Base-by-base conservation (phyloP, 495 filamentous ascomycete genomes). In the Xeromyces bisporus region DNA sequence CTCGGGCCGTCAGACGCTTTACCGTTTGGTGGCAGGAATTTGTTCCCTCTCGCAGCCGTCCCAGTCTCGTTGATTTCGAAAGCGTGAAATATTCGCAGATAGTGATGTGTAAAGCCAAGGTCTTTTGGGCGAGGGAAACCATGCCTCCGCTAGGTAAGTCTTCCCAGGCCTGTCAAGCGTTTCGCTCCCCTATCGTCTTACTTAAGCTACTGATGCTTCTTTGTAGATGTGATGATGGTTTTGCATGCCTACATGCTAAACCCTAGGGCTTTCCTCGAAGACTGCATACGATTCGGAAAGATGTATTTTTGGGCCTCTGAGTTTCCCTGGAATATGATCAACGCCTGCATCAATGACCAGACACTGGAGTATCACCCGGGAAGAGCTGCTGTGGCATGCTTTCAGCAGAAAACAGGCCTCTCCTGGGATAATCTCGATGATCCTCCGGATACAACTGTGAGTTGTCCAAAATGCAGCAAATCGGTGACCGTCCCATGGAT, bases 191-290 rank as follows among this genome's bases (percentile, higher is more conserved):
- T n/a, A n/a, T n/a, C n/a, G n/a, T n/a, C n/a, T n/a, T n/a, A n/a
- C n/a, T n/a, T n/a, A n/a, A n/a, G n/a, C n/a, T n/a, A n/a, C n/a
- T n/a, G n/a, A n/a, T n/a, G n/a, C n/a, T n/a, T n/a, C n/a, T 15
- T 2, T n/a, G n/a, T 42, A 74, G 83, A 93, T 47, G 72, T 93
- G 2, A 52, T 93, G 26, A 83, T 93, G 80, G 80, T 91, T 0
- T 89, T 79, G 81, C 84, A 93, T 51, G 60, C 78, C 1, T 80
- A 82, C 40, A 75, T 85, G 73, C 67, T 93, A 2, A 91, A 87
- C 38, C 84, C 84, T 2, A 60, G 78, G 15, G 57, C 59, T 26
- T 92, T 75, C 45, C 66, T 83, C 2, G 83, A 92, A 41, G 84
- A 92, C 46, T 76, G 75, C 39, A 53, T 87, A 29, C 61, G 79